phyloP scores from a whole-genome alignment of 2,329 filamentous ascomycete genomes.

The Talaromyces sp. region DNA sequence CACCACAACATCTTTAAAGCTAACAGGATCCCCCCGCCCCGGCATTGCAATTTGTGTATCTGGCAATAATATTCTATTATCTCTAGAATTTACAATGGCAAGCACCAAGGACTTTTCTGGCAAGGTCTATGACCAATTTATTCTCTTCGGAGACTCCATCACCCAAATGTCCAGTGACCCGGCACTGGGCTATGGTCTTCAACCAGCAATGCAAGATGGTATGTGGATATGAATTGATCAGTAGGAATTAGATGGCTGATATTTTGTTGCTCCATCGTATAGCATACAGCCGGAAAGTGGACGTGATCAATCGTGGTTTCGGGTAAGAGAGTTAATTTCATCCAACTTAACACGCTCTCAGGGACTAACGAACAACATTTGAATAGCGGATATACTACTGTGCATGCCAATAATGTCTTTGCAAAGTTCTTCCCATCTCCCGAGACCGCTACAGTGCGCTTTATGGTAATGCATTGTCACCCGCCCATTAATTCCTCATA shows the following conservation, averaged over 20 bases:
- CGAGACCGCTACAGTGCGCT: constrained; percentile 50
- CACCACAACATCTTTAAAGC: neutral
- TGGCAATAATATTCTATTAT: neutral
- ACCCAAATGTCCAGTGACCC: constrained; percentile 69
- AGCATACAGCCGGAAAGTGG: constrained; percentile 77
- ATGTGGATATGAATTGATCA: constrained; percentile 31
- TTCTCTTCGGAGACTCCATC: constrained; percentile 90
- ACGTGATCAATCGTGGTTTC: constrained; percentile 86
- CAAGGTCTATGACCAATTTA: constrained; percentile 67
- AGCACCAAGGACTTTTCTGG: constrained; percentile 12
- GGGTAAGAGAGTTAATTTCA: constrained; percentile 47
- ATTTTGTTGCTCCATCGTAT: constrained; percentile 9
- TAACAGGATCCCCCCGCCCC: neutral
- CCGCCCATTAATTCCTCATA: neutral
- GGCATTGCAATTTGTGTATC: neutral
- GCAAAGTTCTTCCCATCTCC: constrained; percentile 71
- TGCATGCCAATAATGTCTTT: constrained; percentile 70
- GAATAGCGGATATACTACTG: constrained; percentile 75
- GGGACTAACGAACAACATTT: neutral
- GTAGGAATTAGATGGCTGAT: neutral
- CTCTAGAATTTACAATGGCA: constrained; percentile 2
- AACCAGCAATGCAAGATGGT: constrained; percentile 71
- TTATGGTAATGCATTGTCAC: constrained; percentile 40
- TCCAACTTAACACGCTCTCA: neutral
- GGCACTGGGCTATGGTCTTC: constrained; percentile 72